A percentile compares a stretch with the other conserved stretches of the same genome.
phyloP scores from a whole-genome alignment of 2,329 filamentous ascomycete genomes.

The Microsporum ferrugineum region DNA sequence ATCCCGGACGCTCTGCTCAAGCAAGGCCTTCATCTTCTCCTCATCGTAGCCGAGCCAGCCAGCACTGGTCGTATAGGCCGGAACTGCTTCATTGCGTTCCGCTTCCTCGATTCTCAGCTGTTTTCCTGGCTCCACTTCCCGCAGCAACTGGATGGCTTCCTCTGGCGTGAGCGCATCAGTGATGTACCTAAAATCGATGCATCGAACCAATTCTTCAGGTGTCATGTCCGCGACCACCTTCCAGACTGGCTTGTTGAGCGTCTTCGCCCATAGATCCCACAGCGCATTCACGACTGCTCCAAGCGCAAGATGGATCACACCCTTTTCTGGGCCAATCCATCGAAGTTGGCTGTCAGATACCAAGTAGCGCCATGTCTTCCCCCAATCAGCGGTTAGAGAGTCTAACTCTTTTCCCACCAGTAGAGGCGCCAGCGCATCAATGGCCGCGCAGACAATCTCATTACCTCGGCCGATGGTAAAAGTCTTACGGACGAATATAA shows the following conservation, averaged over 20 bases:
- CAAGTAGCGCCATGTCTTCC: constrained; percentile 81
- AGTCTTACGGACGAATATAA: constrained; percentile 22
- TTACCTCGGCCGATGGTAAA: constrained; percentile 58
- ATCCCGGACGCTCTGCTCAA: constrained; percentile 61
- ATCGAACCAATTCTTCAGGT: constrained; percentile 72
- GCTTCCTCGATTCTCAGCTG: constrained; percentile 61
- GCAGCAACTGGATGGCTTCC: constrained; percentile 64
- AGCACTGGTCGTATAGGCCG: constrained; percentile 80
- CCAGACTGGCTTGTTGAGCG: constrained; percentile 78
- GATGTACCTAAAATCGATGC: constrained; percentile 92
- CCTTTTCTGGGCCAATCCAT: constrained; percentile 91
- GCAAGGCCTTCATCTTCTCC: constrained; percentile 67
- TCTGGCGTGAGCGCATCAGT: constrained; percentile 83
- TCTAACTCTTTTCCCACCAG: constrained; percentile 64
- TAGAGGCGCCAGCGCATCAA: constrained; percentile 64
- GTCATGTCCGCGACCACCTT: constrained; percentile 80
- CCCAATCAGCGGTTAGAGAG: constrained; percentile 69
- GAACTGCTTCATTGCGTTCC: constrained; percentile 61
- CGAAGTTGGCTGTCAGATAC: constrained; percentile 81
- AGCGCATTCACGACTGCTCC: constrained; percentile 82
- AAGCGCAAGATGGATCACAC: constrained; percentile 83
- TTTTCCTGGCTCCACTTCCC: constrained; percentile 56
- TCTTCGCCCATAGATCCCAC: constrained; percentile 94
- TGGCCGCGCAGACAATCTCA: constrained; percentile 80
- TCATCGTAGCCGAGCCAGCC: constrained; percentile 88